These are phyloP conservation scores for Dothideomycetes sp. DNA, from an alignment of 2,329 filamentous ascomycete species.

Conservation along the genomic window DNA sequence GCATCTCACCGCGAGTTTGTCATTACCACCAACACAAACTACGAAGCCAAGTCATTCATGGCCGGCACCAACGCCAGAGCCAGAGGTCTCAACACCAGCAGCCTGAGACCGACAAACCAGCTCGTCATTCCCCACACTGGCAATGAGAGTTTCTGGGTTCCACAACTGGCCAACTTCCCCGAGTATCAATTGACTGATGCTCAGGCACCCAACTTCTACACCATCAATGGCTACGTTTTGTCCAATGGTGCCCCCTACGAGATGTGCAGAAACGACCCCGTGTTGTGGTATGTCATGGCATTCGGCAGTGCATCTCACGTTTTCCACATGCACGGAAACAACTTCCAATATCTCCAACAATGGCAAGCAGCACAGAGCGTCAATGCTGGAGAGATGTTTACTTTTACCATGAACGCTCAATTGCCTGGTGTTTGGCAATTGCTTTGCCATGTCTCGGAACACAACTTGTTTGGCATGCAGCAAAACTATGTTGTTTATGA, in stretches of 20 bases:
- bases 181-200: conserved; percentile 12
- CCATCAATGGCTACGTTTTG: conserved; percentile 24
- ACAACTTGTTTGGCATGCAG: conserved; percentile 20
- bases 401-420: conserved; percentile 22
- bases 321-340: conserved; percentile 25
- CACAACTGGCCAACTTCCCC: conserved; percentile 19
- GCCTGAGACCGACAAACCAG: background rate
- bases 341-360: conserved; percentile 17
- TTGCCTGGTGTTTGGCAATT: conserved; percentile 21
- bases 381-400: conserved; percentile 22
- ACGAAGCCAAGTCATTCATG: conserved; percentile 21
- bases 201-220: conserved; percentile 18
- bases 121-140: conserved; percentile 13
- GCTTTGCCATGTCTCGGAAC: conserved; percentile 20
- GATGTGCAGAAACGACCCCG: conserved; percentile 23
- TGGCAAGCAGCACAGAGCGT: conserved; percentile 14
- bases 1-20: conserved; percentile 22
- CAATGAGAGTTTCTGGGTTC: conserved; percentile 19
- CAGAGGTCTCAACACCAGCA: conserved; percentile 1
- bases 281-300: conserved; percentile 26
- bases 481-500: conserved; percentile 18
- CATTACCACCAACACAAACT: conserved; percentile 20
- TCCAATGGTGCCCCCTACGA: conserved; percentile 24
- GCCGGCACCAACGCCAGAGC: conserved; percentile 17
- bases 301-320: conserved; percentile 21